These are phyloP conservation scores for Pseudocohnilembus persalinus DNA, from an alignment of 169 alveolate genomes.

Conservation along the genomic window DNA sequence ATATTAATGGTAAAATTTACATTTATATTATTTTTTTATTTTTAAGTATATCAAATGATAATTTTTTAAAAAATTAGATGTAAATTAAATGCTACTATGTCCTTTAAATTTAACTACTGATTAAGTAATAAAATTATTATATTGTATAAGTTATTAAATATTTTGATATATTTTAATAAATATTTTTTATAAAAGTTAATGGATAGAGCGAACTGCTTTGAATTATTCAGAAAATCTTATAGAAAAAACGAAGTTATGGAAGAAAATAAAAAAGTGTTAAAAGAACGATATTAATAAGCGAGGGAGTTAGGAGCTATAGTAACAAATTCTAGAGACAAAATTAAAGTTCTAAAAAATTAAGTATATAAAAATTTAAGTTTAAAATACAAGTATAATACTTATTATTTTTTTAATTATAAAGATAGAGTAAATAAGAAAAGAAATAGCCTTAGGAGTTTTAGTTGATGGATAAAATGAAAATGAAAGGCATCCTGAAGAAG, in stretches of 20 bases:
- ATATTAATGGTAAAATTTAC: too few relatives aligned
- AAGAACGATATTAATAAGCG: conserved; percentile 66
- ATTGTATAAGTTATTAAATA: neutral
- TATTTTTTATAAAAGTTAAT: conserved; percentile 35
- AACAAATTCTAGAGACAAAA: conserved; percentile 61
- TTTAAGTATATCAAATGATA: too few relatives aligned
- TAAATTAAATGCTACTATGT: conserved; percentile 27
- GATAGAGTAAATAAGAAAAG: conserved; percentile 65
- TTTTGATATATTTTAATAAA: conserved; percentile 7
- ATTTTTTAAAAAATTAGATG: conserved; percentile 23
- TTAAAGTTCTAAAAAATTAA: conserved; percentile 43
- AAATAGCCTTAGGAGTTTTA: conserved; percentile 70
- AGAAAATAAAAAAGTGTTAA: conserved; percentile 64
- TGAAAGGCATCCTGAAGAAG: conserved; percentile 57
- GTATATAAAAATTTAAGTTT: neutral
- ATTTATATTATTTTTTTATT: too few relatives aligned
- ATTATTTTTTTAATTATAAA: conserved; percentile 5
- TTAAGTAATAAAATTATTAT: neutral
- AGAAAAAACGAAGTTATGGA: conserved; percentile 80
- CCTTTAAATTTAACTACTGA: conserved; percentile 39
- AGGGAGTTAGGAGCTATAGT: conserved; percentile 70
- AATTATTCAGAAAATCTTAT: conserved; percentile 80
- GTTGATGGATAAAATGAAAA: conserved; percentile 58
- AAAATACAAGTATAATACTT: neutral
- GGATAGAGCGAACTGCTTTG: conserved; percentile 84